phyloP scores from a whole-genome alignment of 306 rosid species.

The Quercus robur region DNA sequence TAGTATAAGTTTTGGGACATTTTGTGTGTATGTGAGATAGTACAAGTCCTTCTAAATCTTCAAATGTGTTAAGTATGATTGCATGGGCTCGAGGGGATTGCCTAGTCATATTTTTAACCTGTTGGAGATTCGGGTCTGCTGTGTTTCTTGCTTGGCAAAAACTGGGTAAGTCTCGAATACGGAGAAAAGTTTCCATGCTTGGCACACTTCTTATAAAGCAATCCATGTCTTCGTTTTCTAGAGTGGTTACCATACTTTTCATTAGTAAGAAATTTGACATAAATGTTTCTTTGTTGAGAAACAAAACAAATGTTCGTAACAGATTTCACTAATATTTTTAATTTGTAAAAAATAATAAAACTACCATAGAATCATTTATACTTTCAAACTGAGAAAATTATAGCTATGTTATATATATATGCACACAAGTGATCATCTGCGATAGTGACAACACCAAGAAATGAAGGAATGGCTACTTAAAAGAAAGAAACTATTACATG shows the following conservation, averaged over 20 bases:
- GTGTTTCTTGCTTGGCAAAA: background rate
- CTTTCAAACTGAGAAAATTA: too few species aligned
- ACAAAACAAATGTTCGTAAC: too few species aligned
- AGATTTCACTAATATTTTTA: too few species aligned
- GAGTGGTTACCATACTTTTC: background rate
- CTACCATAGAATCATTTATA: too few species aligned
- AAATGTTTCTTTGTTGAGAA: too few species aligned
- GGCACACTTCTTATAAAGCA: slow-evolving; percentile 21
- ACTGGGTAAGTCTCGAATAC: slow-evolving; percentile 40
- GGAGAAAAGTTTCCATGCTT: slow-evolving; percentile 34
- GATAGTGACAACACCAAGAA: too few species aligned
- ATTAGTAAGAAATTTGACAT: background rate
- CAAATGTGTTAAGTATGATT: slow-evolving; percentile 53
- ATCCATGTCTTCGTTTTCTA: slow-evolving; percentile 57
- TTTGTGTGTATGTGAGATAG: slow-evolving; percentile 18
- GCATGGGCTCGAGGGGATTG: slow-evolving; percentile 26
- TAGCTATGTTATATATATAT: too few species aligned
- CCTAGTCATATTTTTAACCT: background rate
- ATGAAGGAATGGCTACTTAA: too few species aligned
- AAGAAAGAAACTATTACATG: too few species aligned
- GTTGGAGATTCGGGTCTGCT: background rate
- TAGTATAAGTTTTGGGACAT: slow-evolving; percentile 25
- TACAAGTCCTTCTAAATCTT: slow-evolving; percentile 47
- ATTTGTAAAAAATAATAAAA: too few species aligned
- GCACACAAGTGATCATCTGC: too few species aligned